Base-by-base conservation (phyloP, 331 rosid genomes). In the Pyrus hybrid region DNA sequence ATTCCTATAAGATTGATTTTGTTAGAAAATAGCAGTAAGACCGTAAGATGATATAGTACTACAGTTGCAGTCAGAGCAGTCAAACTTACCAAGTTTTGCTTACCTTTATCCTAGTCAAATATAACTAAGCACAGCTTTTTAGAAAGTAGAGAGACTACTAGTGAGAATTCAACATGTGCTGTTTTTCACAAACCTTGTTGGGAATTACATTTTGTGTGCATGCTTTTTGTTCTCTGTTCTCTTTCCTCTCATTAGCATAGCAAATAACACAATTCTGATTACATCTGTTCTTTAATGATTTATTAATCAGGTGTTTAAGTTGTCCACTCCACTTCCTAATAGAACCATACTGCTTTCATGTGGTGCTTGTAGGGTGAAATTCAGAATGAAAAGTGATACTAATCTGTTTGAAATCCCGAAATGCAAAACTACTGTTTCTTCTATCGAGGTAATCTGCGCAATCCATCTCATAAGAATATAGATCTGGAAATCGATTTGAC, bases 321-420 rank as follows among this genome's bases (percentile, higher is more conserved):
- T 57, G 22, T 28, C 23, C 13, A 41, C 45, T 41, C 13, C 45
- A 49, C 63, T 71, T 75, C 63, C 12, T 17, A 33, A 43, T 54
- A 54, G 70, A 35, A 74, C 81, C 21, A 4, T 13, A 25, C 63
- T 77, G 65, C 68, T 73, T 76, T 73, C 63, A 63, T 66, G 43
- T 82, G 81, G 78, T 83, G 49, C 43, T 71, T 80, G 86, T 83
- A 94, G 99, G 94, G 92, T 94, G 83, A 89, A 79, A 56, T 94
- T 94, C 68, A 90, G 84, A 79, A 73, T 94, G 81, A 94, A 90
- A 88, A 94, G 97, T 85, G 97, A 94, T 76, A 94, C 99, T 22
- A 79, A 83, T 81, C 99, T 94, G 78, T 94, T 92, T n/a, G 97
- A 92, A 85, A 88, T 95, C 56, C 86, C 78, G 61, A 95, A 92